phyloP scores from a whole-genome alignment of 257 asterid species.

The Plantago ovata region DNA sequence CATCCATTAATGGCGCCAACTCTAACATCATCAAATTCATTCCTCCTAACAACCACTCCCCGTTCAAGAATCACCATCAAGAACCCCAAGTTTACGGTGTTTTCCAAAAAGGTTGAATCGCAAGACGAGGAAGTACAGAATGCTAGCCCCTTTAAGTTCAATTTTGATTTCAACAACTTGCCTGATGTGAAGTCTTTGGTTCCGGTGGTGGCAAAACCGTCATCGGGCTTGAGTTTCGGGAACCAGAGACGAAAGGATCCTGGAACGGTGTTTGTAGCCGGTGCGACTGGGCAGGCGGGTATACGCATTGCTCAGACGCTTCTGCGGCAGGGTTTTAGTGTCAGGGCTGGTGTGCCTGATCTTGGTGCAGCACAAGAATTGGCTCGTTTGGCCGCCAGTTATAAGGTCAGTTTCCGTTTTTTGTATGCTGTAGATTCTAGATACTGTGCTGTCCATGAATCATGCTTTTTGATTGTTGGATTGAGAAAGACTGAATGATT shows the following conservation, averaged over 20 bases:
- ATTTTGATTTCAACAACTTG: constrained; percentile 56
- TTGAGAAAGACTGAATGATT: neutral
- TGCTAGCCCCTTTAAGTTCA: constrained; percentile 55
- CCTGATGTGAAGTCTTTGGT: constrained; percentile 61
- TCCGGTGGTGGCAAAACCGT: constrained; percentile 41
- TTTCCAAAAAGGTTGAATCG: constrained; percentile 45
- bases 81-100: constrained; percentile 35
- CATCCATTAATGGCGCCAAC: constrained; percentile 70
- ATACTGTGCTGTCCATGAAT: neutral
- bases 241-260: constrained; percentile 63
- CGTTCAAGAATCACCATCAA: constrained; percentile 35
- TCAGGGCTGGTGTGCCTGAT: constrained; percentile 93
- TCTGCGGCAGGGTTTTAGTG: constrained; percentile 74
- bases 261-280: constrained; percentile 90
- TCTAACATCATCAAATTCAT: constrained; percentile 62
- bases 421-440: neutral
- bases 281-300: constrained; percentile 87
- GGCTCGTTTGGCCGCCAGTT: constrained; percentile 71
- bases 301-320: constrained; percentile 80
- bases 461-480: neutral
- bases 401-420: constrained; percentile 46
- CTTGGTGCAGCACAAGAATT: constrained; percentile 85
- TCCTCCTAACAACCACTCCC: constrained; percentile 49
- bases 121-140: constrained; percentile 26
- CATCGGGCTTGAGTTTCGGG: constrained; percentile 56